These are phyloP conservation scores for Penicillium expansum DNA, from an alignment of 2,329 filamentous ascomycete genomes.

Conservation along the genomic window DNA sequence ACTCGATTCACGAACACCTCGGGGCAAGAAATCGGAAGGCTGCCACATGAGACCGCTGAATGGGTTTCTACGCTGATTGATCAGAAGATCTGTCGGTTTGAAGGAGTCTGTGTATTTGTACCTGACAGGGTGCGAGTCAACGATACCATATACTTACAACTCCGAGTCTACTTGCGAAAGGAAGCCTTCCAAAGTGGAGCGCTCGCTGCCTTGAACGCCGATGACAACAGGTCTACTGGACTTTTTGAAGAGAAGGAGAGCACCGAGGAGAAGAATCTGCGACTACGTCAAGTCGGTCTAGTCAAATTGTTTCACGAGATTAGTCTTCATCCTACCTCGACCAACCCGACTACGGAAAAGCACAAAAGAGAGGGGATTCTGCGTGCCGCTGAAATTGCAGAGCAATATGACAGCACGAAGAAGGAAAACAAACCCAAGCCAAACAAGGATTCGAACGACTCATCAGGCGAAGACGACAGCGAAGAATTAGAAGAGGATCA, in stretches of 20 bases:
- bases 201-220: conserved; percentile 49
- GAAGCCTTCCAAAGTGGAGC: conserved; percentile 67
- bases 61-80: conserved; percentile 94
- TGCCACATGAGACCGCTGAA: conserved; percentile 80
- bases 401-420: conserved; percentile 66
- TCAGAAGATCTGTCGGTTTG: conserved; percentile 82
- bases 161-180: conserved; percentile 72
- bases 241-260: conserved; percentile 85
- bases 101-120: conserved; percentile 83
- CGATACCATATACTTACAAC: conserved; percentile 89
- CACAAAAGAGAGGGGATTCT: conserved; percentile 81
- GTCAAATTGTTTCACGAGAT: conserved; percentile 89
- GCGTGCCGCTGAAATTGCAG: conserved; percentile 81
- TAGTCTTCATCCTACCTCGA: conserved; percentile 70
- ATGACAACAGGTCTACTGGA: conserved; percentile 68
- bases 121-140: conserved; percentile 83
- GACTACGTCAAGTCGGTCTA: conserved; percentile 79
- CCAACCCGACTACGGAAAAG: conserved; percentile 71
- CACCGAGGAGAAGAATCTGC: conserved; percentile 75
- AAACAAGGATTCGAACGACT: conserved; percentile 41
- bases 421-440: conserved; percentile 40
- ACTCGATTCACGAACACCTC: conserved; percentile 81
- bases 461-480: conserved; percentile 72
- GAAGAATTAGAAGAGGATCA: conserved; percentile 93
- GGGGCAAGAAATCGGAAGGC: conserved; percentile 79